phyloP scores from a whole-genome alignment of 371 early-diverging fungal genomes.

The Fennellomyces sp. region DNA sequence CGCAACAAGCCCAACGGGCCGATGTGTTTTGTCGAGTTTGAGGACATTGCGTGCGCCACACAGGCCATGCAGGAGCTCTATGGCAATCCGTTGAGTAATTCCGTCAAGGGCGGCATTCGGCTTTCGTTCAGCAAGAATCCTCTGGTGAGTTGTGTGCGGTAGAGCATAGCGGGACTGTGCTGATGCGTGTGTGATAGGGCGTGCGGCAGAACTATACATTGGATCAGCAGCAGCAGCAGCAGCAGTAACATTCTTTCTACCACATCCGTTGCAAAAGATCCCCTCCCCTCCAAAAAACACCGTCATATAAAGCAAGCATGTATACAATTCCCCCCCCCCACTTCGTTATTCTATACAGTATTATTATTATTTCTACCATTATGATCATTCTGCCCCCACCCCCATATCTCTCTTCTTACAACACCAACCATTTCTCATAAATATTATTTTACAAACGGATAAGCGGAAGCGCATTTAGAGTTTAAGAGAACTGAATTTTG shows the following conservation, averaged over 20 bases:
- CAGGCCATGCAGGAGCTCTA: slow-evolving; percentile 83
- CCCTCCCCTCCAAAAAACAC: no score
- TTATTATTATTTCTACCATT: no score
- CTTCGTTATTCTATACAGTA: no score
- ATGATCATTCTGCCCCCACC: no score
- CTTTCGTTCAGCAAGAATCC: slow-evolving; percentile 95
- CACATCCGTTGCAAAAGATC: no score
- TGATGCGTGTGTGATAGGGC: background rate
- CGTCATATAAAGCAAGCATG: background rate
- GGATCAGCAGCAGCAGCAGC: background rate
- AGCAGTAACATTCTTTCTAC: background rate
- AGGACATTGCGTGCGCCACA: slow-evolving; percentile 83
- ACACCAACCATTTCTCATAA: no score
- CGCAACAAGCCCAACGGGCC: slow-evolving; percentile 80
- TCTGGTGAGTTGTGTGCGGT: slow-evolving; percentile 14
- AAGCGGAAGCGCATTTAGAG: no score
- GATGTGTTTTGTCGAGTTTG: slow-evolving; percentile 95
- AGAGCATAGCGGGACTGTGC: no score
- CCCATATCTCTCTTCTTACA: no score
- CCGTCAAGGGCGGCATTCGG: slow-evolving; percentile 90
- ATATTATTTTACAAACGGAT: no score
- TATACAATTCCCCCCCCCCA: no score
- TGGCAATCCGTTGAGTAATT: slow-evolving; percentile 78
- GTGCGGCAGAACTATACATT: background rate
- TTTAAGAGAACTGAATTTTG: no score